Base-by-base conservation (phyloP, 2,329 filamentous ascomycete species). In the Elsinoe necatrix region DNA sequence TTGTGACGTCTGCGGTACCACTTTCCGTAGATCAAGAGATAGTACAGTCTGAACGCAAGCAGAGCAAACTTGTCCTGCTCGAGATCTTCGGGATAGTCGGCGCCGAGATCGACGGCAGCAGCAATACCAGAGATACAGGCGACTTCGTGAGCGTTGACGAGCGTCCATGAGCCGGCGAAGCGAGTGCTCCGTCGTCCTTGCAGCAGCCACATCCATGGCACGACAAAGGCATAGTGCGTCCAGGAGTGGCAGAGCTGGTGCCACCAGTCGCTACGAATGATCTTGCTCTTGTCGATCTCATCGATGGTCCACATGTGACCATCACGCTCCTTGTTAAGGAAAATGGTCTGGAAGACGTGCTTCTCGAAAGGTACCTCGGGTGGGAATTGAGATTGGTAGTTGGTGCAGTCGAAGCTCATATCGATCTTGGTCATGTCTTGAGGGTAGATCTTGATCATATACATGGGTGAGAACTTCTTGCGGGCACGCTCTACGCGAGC, bases 341-440 rank as follows among this genome's bases (percentile, higher is more conserved):
- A 85, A 55, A 85, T 85, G 7, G 80, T 84, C 62, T 89, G 85
- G 66, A 86, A 89, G 14, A 89, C 79, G 63, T 87, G 84, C 54
- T 80, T 74, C 23, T 80, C 76, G 54, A 79, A 77, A 0, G 76
- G 74, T 0, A 79, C 72, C 1, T 73, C 68, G 2, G 73, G 67
- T 1, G 81, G 81, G 60, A 89, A 85, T 65, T 89, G 85, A 43
- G 83, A 77, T 66, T 89, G 85, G 69, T 89, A 88, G 66, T 87
- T 86, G 35, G 82, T 85, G 71, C 83, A 86, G 68, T 89, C 84
- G 69, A 88, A 89, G 57, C 80, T 84, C 77, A 74, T 81, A 66
- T 81, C 79, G 34, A 76, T 77, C 67, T 82, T 80, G 1, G 72
- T 77, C 1, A 75, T 73, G 62, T 84, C 77, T 12, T 76, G 59